Evolutionary conservation across 257 asterid genomes (phyloP).

Genomic region (Linderniella brevidens): DNA sequence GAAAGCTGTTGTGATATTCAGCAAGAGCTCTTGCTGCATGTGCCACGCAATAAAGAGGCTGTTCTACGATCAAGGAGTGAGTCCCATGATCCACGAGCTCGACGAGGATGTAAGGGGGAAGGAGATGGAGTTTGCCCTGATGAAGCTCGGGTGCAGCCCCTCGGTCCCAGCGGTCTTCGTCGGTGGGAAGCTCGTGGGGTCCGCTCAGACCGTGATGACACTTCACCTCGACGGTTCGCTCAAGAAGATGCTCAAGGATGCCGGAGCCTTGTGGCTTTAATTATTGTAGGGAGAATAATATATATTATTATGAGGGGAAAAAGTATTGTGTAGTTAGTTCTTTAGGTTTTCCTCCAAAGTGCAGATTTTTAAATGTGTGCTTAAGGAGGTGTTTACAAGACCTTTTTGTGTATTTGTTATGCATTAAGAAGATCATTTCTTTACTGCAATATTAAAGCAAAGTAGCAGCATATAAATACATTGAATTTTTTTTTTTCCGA

Average conservation of each 20-base stretch:
- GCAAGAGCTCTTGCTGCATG: constrained; percentile 76
- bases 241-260: constrained; percentile 60
- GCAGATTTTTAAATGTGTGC: too few species aligned
- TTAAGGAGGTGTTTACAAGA: too few species aligned
- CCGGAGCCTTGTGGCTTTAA: constrained; percentile 80
- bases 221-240: constrained; percentile 59
- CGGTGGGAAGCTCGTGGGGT: constrained; percentile 53
- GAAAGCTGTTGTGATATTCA: constrained; percentile 65
- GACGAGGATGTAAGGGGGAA: constrained; percentile 40
- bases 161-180: constrained; percentile 54
- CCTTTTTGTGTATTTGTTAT: too few species aligned
- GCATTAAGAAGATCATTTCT: too few species aligned
- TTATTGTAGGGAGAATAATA: neutral
- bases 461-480: too few species aligned
- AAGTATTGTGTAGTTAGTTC: too few species aligned
- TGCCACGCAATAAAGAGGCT: constrained; percentile 71
- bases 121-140: constrained; percentile 49
- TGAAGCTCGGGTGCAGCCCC: constrained; percentile 53
- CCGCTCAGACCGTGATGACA: constrained; percentile 50
- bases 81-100: constrained; percentile 50
- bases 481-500: too few species aligned
- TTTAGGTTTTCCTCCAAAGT: too few species aligned
- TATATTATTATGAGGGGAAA: too few species aligned
- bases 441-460: too few species aligned
- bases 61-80: constrained; percentile 67